Evolutionary conservation across 2,329 filamentous ascomycete species (phyloP).

Genomic region (Albifimbria verrucaria): DNA sequence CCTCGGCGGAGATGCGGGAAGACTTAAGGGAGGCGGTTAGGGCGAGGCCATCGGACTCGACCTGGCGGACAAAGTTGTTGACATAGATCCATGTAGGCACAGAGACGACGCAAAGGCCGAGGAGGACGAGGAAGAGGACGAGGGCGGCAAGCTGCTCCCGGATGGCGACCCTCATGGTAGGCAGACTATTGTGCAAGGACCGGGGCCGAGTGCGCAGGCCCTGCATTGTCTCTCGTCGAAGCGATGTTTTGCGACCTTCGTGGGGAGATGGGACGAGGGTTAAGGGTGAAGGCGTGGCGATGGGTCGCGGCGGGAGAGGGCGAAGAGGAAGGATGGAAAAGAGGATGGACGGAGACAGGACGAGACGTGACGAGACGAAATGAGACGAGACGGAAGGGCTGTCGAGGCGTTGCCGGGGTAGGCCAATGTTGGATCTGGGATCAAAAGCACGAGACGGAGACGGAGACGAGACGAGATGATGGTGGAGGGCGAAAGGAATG

Average conservation of each 20-base stretch:
- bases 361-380: background rate
- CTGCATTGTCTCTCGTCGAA: slow-evolving; percentile 21
- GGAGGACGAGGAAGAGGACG: slow-evolving; percentile 70
- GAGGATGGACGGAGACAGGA: background rate
- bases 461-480: background rate
- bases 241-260: background rate
- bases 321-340: background rate
- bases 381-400: background rate
- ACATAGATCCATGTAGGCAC: slow-evolving; percentile 69
- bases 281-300: too few species aligned
- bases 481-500: too few species aligned
- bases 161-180: slow-evolving; percentile 77
- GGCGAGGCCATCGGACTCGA: slow-evolving; percentile 60
- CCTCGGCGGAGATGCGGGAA: slow-evolving; percentile 72
- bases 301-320: background rate
- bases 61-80: slow-evolving; percentile 48
- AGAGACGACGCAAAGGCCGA: slow-evolving; percentile 73
- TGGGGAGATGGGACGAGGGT: too few species aligned
- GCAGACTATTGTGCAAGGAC: slow-evolving; percentile 18
- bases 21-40: slow-evolving; percentile 86
- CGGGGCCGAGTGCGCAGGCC: slow-evolving; percentile 16
- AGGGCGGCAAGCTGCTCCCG: slow-evolving; percentile 81
- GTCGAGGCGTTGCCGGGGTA: background rate
- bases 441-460: too few species aligned
- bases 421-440: background rate